Evolutionary conservation across 805 yeast genomes (phyloP).

Genomic region (Spathaspora arborariae): DNA sequence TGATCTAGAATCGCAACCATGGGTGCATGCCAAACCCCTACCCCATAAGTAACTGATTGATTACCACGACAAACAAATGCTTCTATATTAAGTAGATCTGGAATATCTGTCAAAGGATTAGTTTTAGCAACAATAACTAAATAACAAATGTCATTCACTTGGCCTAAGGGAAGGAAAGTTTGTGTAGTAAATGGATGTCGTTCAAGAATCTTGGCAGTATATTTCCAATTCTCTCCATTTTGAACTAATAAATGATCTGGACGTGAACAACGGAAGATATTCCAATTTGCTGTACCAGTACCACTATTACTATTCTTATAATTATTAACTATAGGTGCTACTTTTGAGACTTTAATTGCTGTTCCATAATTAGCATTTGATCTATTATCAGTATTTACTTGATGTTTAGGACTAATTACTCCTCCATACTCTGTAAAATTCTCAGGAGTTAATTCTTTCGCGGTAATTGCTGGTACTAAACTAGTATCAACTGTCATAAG

Average conservation of each 20-base stretch:
- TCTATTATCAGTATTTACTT: conserved; percentile 29
- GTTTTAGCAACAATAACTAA: conserved; percentile 76
- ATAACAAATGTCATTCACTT: conserved; percentile 49
- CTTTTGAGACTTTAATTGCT: conserved; percentile 71
- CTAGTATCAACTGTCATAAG: conserved; percentile 31
- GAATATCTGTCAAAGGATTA: conserved; percentile 40
- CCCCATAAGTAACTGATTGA: conserved; percentile 87
- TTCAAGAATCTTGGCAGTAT: conserved; percentile 64
- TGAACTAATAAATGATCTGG: conserved; percentile 55
- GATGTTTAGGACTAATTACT: conserved; percentile 75
- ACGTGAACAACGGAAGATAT: conserved; percentile 77
- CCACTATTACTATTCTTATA: conserved; percentile 47
- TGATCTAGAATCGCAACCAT: conserved; percentile 77
- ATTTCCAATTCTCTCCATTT: conserved; percentile 10
- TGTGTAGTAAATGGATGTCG: conserved; percentile 89
- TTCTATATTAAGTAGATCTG: conserved; percentile 54
- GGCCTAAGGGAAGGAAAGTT: conserved; percentile 89
- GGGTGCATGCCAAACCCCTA: conserved; percentile 93
- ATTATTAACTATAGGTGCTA: conserved; percentile 61
- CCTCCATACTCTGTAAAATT: conserved; percentile 69
- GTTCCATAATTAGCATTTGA: conserved; percentile 87
- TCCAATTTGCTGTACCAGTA: conserved; percentile 65
- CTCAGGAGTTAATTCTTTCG: conserved; percentile 62
- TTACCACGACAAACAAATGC: conserved; percentile 79
- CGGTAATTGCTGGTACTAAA: conserved; percentile 26